phyloP scores from a whole-genome alignment of 495 filamentous ascomycete genomes.

The Corynascus novoguineensis region DNA sequence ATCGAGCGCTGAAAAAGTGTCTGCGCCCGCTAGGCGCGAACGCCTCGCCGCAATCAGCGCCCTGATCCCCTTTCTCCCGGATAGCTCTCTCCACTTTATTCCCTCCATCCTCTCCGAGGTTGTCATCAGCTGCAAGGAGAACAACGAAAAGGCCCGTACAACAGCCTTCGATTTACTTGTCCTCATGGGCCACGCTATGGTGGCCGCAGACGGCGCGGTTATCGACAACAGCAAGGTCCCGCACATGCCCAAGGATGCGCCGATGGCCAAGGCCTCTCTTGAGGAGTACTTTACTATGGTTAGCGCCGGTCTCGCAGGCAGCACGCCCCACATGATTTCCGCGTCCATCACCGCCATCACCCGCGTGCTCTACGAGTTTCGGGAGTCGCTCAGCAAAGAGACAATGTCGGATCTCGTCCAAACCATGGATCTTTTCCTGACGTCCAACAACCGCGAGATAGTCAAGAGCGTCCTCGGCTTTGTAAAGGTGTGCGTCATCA shows the following conservation, averaged over 20 bases:
- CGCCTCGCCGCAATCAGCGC: slow-evolving; percentile 76
- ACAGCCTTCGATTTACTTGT: slow-evolving; percentile 88
- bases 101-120: slow-evolving; percentile 87
- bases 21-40: slow-evolving; percentile 75
- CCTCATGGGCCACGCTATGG: slow-evolving; percentile 76
- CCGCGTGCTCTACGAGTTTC: slow-evolving; percentile 86
- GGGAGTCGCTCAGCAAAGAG: slow-evolving; percentile 47
- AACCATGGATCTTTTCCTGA: slow-evolving; percentile 90
- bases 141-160: slow-evolving; percentile 87
- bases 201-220: slow-evolving; percentile 56
- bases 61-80: slow-evolving; percentile 69
- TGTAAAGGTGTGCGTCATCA: slow-evolving; percentile 89
- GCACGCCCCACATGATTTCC: slow-evolving; percentile 89
- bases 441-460: slow-evolving; percentile 91
- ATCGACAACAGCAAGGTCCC: slow-evolving; percentile 81
- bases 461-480: slow-evolving; percentile 90
- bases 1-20: slow-evolving; percentile 69
- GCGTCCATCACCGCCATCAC: slow-evolving; percentile 90
- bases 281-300: slow-evolving; percentile 99
- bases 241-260: slow-evolving; percentile 74
- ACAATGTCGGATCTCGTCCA: slow-evolving; percentile 72
- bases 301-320: slow-evolving; percentile 85
- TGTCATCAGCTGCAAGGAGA: slow-evolving; percentile 90
- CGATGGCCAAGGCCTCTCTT: slow-evolving; percentile 67
- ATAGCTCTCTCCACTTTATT: slow-evolving; percentile 79